Evolutionary conservation across 225 moss, liverwort and hornwort species (phyloP), one percentile per base, ranked within the genome.

Genomic region (Antitrichia curtipendula): DNA sequence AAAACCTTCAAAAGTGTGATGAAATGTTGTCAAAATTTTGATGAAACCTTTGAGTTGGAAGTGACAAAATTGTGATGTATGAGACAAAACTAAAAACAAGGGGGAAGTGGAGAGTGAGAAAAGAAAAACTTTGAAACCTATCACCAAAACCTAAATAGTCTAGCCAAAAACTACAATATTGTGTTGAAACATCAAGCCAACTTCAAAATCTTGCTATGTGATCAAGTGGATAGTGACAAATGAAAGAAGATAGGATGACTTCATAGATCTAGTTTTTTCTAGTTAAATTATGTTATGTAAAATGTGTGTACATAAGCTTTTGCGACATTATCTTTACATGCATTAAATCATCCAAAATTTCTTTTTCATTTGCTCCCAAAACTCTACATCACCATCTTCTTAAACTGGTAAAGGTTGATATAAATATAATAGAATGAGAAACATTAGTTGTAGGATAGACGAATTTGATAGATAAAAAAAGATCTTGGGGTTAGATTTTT

Each of bases 221-320:
- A 45, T 72, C 27, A 72, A 16, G 3, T 6, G 3, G 9, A 10
- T 28, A 6, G 28, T 9, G 1, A 43, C 3, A 28, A 2, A 71
- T 1, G 2, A 43, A 8, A 16, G 3, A 43, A 41, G 16, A 70
- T 43, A 71, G 1, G 9, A 16, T 40, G 43, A 27, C 15, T 27
- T 16, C 6, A 72, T 43, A 41, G 25, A 25, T 25, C 2, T 41
- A 41, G 28, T 0, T 71, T 43, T 40, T 24, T n/a, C 3, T 15
- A 43, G 3, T 3, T 3, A 68, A 0, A 14, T 28, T 10, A 2
- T 6, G 1, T 5, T 2, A 45, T 28, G 2, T 28, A 1, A 1
- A 72, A 45, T 72, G n/a, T n/a, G n/a, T n/a, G n/a, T n/a, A n/a
- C n/a, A n/a, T n/a, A n/a, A n/a, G n/a, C n/a, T n/a, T n/a, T n/a